A percentile compares a stretch with the other conserved stretches of the same genome.
phyloP scores from a whole-genome alignment of 1,284 basidiomycete species.

The Boletellus dicymbophilus region DNA sequence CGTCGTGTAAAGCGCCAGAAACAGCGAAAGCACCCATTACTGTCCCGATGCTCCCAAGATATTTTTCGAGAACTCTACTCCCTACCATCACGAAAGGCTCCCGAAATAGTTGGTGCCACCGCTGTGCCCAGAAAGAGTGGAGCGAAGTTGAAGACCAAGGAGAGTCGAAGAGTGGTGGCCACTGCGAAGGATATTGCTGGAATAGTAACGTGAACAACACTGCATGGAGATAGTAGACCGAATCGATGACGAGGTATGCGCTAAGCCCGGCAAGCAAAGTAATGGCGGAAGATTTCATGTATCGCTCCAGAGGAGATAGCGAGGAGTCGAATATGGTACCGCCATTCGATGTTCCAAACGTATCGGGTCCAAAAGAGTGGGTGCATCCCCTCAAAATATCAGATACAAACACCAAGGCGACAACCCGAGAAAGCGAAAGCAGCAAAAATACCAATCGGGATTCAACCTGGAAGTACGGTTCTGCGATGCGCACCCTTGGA shows the following conservation, averaged over 20 bases:
- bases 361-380: constrained; percentile 17
- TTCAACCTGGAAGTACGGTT: constrained; percentile 13
- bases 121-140: constrained; percentile 43
- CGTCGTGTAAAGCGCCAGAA: constrained; percentile 58
- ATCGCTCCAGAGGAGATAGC: constrained; percentile 42
- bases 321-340: constrained; percentile 53
- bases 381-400: constrained; percentile 5
- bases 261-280: constrained; percentile 41
- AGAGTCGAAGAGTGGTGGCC: constrained; percentile 44
- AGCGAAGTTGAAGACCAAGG: constrained; percentile 45
- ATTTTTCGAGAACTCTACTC: constrained; percentile 24
- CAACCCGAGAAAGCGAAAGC: constrained; percentile 15
- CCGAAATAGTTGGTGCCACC: constrained; percentile 48
- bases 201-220: constrained; percentile 43
- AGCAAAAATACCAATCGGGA: constrained; percentile 22
- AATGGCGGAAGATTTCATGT: constrained; percentile 44
- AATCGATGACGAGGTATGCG: constrained; percentile 45
- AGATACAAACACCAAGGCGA: constrained; percentile 5
- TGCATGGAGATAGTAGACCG: constrained; percentile 43
- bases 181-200: constrained; percentile 35
- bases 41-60: constrained; percentile 47
- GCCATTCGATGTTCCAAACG: constrained; percentile 28
- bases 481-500: constrained; percentile 9
- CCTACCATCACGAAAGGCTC: constrained; percentile 39
- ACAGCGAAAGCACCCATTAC: constrained; percentile 57